Percentiles rank a stretch among this genome's conserved stretches.
Evolutionary conservation across 805 yeast genomes (phyloP).

Genomic region (Scheffersomyces lignosus): DNA sequence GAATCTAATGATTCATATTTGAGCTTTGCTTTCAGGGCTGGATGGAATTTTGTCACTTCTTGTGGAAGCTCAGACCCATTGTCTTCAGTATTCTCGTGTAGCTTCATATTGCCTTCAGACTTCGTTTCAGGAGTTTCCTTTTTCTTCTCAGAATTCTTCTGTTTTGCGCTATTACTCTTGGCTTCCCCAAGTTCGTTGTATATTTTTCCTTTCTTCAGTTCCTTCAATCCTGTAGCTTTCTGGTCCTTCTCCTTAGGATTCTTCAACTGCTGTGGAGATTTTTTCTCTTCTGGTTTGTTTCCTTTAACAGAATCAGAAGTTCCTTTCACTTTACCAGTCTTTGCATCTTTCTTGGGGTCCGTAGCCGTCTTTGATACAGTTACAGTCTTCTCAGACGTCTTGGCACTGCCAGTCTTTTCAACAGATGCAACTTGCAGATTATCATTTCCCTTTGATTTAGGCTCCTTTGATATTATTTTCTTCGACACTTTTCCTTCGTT

Average conservation of each 20-base stretch:
- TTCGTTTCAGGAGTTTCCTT: too few relatives aligned
- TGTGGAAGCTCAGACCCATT: constrained; percentile 17
- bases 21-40: constrained; percentile 42
- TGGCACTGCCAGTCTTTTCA: too few relatives aligned
- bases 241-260: neutral
- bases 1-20: constrained; percentile 49
- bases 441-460: too few relatives aligned
- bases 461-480: too few relatives aligned
- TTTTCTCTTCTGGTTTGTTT: neutral
- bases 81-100: constrained; percentile 2
- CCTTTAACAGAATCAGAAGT: too few relatives aligned
- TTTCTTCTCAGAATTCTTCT: neutral
- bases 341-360: neutral
- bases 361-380: too few relatives aligned
- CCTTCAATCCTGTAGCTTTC: constrained; percentile 1
- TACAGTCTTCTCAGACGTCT: too few relatives aligned
- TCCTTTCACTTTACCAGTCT: neutral
- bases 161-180: neutral
- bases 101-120: neutral
- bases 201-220: constrained; percentile 1
- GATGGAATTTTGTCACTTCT: constrained; percentile 29
- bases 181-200: constrained; percentile 1
- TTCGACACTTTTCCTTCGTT: too few relatives aligned
- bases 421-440: too few relatives aligned
- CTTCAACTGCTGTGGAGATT: neutral